Conservation (phyloP, 2,329 filamentous ascomycete species). For the Aspergillus candidus region DNA sequence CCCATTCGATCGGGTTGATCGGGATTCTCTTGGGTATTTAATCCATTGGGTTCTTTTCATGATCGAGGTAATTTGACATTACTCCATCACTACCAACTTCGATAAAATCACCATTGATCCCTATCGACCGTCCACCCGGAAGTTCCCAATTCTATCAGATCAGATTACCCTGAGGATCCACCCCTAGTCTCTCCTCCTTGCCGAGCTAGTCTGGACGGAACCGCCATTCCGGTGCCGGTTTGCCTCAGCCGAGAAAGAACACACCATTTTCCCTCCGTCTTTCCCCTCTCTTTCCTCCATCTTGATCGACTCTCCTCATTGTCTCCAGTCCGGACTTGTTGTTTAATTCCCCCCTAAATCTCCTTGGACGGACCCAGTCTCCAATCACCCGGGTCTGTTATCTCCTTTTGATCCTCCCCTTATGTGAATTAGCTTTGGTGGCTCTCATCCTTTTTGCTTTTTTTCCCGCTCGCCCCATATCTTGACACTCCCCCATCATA, state of each 20-base stretch:
- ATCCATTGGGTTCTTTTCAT: no score
- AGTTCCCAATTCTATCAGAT: not conserved
- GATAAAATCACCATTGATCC: no score
- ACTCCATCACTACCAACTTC: no score
- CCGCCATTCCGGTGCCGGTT: constrained; percentile 17
- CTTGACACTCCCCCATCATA: not conserved
- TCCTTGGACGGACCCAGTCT: not conserved
- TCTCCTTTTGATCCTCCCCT: not conserved
- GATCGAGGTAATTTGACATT: no score
- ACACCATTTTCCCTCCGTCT: constrained; percentile 11
- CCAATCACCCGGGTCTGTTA: no score
- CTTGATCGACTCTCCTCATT: constrained; percentile 3
- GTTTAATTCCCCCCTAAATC: not conserved
- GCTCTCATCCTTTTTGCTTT: not conserved
- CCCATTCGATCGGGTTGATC: no score
- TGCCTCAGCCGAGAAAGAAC: constrained; percentile 13
- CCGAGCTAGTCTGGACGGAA: constrained; percentile 15
- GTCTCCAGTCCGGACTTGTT: constrained; percentile 3
- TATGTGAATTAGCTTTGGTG: no score
- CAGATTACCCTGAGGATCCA: constrained; percentile 1
- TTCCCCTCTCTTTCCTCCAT: constrained; percentile 9
- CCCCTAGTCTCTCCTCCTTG: constrained; percentile 8
- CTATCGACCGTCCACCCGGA: no score
- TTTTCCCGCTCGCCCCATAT: not conserved
- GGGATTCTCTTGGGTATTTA: no score